Percentiles rank a stretch among this genome's conserved stretches.
Conservation (phyloP, 2,329 filamentous ascomycete genomes). For the Xylariaceae sp. region DNA sequence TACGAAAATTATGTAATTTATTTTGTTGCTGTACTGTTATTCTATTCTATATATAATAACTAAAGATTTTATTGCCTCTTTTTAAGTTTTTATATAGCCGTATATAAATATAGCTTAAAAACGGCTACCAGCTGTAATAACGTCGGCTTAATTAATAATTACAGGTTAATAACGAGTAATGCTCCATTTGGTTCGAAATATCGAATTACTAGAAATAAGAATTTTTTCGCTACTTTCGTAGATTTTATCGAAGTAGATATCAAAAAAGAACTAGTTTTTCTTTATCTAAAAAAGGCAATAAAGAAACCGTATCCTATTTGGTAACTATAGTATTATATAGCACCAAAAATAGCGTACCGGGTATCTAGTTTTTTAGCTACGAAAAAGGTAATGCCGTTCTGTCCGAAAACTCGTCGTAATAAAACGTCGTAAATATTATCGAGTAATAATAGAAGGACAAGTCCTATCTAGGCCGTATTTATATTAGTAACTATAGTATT, state of each 20-base stretch:
- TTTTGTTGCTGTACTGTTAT: background rate
- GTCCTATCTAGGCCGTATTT: background rate
- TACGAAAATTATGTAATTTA: too few species aligned
- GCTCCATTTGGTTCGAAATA: background rate
- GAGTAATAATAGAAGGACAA: constrained; percentile 1
- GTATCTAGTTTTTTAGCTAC: background rate
- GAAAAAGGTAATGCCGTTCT: constrained; percentile 1
- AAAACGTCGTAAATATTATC: too few species aligned
- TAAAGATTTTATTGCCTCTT: background rate
- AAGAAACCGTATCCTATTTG: background rate
- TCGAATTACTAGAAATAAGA: background rate
- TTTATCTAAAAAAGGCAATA: background rate
- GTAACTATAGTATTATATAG: background rate
- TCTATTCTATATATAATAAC: background rate
- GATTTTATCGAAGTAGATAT: background rate
- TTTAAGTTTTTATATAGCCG: background rate
- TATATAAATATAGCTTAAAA: too few species aligned
- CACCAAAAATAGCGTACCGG: background rate
- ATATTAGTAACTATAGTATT: constrained; percentile 3
- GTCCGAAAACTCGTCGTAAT: background rate
- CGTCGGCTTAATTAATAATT: constrained; percentile 1
- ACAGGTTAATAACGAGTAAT: background rate
- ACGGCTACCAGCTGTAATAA: background rate
- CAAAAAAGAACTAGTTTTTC: constrained; percentile 1
- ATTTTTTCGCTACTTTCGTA: background rate